These are phyloP conservation scores for Yarrowia sp. DNA, from an alignment of 805 yeast genomes.

Conservation along the genomic window DNA sequence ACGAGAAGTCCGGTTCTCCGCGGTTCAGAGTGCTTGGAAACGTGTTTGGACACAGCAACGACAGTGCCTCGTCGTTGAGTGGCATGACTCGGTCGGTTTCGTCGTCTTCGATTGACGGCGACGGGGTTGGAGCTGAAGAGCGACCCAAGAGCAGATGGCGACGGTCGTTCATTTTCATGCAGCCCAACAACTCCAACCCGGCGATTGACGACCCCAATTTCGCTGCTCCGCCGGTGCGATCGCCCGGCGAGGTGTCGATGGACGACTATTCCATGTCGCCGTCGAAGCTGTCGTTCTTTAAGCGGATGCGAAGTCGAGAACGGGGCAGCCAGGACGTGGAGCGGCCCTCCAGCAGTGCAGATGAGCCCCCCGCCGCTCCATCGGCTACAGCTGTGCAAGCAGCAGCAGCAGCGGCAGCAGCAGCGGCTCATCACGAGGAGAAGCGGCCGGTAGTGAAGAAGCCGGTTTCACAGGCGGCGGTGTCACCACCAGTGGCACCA, in stretches of 20 bases:
- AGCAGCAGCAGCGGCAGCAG: neutral
- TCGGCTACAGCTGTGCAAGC: neutral
- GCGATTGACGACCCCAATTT: slow-evolving; percentile 24
- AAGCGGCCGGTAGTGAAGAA: slow-evolving; percentile 11
- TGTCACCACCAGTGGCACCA: neutral
- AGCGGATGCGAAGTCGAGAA: slow-evolving; percentile 22
- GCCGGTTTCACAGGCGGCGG: neutral
- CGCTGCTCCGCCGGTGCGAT: slow-evolving; percentile 11
- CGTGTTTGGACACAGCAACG: slow-evolving; percentile 27
- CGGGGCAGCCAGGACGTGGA: slow-evolving; percentile 24
- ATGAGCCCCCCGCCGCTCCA: neutral
- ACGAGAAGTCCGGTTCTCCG: slow-evolving; percentile 22
- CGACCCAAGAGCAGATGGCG: slow-evolving; percentile 27
- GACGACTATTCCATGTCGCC: slow-evolving; percentile 26
- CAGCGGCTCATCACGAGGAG: neutral
- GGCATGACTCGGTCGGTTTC: slow-evolving; percentile 26
- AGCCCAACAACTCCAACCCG: slow-evolving; percentile 21
- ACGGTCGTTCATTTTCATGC: slow-evolving; percentile 24
- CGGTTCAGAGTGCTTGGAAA: slow-evolving; percentile 26
- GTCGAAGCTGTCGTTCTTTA: slow-evolving; percentile 21
- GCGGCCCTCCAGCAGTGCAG: slow-evolving; percentile 11
- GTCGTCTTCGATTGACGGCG: slow-evolving; percentile 16
- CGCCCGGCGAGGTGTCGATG: slow-evolving; percentile 25
- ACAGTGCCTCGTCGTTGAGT: slow-evolving; percentile 2
- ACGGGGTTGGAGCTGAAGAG: slow-evolving; percentile 18